Evolutionary conservation across 148 eudicot species (phyloP).

Genomic region (Mesembryanthemum crystallinum): DNA sequence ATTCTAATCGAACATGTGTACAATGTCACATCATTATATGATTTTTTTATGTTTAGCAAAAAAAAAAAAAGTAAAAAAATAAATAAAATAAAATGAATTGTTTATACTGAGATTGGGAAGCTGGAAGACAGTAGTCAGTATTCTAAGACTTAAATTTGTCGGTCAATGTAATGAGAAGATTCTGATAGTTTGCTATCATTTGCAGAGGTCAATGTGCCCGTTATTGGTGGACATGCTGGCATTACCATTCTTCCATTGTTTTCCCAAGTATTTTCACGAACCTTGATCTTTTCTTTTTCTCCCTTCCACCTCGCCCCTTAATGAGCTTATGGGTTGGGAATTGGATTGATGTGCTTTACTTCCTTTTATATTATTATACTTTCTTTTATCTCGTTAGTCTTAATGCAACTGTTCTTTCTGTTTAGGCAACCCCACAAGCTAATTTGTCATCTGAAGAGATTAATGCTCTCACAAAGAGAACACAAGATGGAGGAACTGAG

Average conservation of each 20-base stretch:
- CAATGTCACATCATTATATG: background rate
- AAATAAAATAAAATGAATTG: no score
- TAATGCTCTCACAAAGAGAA: conserved; percentile 64
- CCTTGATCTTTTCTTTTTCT: background rate
- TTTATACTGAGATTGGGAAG: background rate
- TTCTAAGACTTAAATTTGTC: background rate
- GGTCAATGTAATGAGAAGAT: background rate
- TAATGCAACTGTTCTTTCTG: background rate
- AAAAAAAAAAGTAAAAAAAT: no score
- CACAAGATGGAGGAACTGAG: conserved; percentile 98
- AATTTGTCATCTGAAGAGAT: conserved; percentile 60
- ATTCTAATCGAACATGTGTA: background rate
- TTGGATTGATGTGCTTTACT: background rate
- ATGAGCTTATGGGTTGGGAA: background rate
- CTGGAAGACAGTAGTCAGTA: background rate
- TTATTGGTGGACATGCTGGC: conserved; percentile 97
- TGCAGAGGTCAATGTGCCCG: conserved; percentile 86
- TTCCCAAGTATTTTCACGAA: conserved; percentile 56
- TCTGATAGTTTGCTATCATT: conserved; percentile 3
- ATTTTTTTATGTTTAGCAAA: no score
- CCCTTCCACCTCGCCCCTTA: background rate
- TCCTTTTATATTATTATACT: background rate
- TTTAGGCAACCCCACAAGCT: conserved; percentile 74
- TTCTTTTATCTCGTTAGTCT: background rate
- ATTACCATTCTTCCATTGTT: conserved; percentile 90